Conservation (phyloP, 768 basidiomycete species). For the Cyathus striatus region DNA sequence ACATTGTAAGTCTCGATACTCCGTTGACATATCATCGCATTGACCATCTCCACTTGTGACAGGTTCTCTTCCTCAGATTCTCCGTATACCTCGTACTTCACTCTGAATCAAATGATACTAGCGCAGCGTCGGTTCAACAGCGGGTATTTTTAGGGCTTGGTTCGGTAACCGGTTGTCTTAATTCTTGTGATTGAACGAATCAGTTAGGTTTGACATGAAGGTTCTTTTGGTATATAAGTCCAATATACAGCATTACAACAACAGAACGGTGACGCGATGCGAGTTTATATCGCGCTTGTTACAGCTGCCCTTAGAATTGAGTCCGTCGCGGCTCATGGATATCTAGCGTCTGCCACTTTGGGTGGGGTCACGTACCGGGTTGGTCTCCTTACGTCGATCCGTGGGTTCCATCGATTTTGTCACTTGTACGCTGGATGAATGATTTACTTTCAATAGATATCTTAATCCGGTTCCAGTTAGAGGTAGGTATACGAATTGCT, state of each 20-base stretch:
- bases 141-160: neutral
- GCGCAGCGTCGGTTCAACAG: neutral
- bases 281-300: neutral
- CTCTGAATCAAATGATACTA: too few species aligned
- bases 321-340: constrained; percentile 6
- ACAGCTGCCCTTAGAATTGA: constrained; percentile 3
- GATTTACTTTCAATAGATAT: constrained; percentile 1
- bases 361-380: constrained; percentile 8
- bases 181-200: neutral
- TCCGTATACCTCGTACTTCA: too few species aligned
- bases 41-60: too few species aligned
- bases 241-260: too few species aligned
- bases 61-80: too few species aligned
- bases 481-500: neutral
- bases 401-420: constrained; percentile 1
- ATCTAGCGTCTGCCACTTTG: constrained; percentile 5
- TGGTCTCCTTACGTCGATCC: constrained; percentile 9
- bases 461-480: constrained; percentile 4
- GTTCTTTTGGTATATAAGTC: neutral
- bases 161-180: neutral
- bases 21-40: too few species aligned
- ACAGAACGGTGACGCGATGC: neutral
- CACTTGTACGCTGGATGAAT: neutral
- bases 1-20: too few species aligned
- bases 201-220: neutral